Conservation (phyloP, 768 basidiomycete species). For the Collybia nuda region DNA sequence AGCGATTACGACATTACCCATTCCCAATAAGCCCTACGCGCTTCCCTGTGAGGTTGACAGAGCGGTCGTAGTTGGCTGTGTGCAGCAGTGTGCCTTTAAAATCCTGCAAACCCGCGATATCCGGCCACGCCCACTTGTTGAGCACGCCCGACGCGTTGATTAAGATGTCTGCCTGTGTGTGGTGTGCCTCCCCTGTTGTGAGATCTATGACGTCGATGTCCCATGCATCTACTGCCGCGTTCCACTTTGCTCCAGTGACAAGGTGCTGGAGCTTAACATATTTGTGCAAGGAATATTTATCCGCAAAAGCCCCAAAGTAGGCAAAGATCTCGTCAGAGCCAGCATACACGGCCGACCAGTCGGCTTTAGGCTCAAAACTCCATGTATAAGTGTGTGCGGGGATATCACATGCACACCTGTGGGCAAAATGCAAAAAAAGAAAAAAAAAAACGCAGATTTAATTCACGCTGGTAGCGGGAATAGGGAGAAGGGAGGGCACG, state of each 20-base stretch:
- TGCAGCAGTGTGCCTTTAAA: conserved; percentile 34
- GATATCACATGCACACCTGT: conserved; percentile 31
- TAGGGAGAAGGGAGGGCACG: background rate
- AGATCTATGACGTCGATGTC: conserved; percentile 23
- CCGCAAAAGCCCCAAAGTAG: conserved; percentile 27
- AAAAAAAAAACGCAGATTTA: no score
- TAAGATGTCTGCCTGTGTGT: conserved; percentile 30
- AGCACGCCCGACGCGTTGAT: conserved; percentile 32
- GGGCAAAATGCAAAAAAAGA: no score
- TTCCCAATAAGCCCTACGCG: conserved; percentile 38
- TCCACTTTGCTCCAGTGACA: conserved; percentile 29
- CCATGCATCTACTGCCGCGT: conserved; percentile 25
- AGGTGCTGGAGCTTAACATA: conserved; percentile 27
- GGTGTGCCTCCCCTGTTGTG: conserved; percentile 12
- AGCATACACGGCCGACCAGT: conserved; percentile 32
- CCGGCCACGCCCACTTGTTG: conserved; percentile 38
- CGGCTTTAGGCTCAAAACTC: conserved; percentile 30
- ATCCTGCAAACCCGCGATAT: conserved; percentile 30
- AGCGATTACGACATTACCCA: conserved; percentile 17
- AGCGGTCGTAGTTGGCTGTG: conserved; percentile 31
- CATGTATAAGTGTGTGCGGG: conserved; percentile 31
- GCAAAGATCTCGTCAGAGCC: conserved; percentile 26
- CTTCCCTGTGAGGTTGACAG: conserved; percentile 30
- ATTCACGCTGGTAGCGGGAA: no score
- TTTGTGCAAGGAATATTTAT: conserved; percentile 28